Base-by-base conservation (phyloP, 106 monocot species). In the Apostasia shenzhenica region DNA sequence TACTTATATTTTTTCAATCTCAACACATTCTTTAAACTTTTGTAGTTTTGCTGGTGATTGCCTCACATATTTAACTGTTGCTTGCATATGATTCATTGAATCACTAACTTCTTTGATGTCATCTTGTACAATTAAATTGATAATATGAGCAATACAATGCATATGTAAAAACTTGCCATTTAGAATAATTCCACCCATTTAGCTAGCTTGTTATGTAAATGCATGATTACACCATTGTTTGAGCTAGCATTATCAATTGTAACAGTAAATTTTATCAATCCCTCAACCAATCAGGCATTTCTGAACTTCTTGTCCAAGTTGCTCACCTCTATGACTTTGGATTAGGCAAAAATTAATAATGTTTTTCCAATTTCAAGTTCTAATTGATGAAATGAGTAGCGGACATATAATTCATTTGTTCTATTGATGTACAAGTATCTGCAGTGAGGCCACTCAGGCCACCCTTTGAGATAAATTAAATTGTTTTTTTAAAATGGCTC, bases 381-480 rank as follows among this genome's bases (percentile, higher is more conserved):
- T 40, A 41, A 60, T 76, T 59, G 4, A 76, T 49, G 14, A 41
- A 69, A 69, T 76, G 76, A 4, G 76, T 40, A 12, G 59, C 63
- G 2, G 62, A 48, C 61, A 77, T 63, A 54, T 77, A 70, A 52
- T 53, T 53, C 9, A 70, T 6, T 8, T 77, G 60, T 61, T 77
- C 0, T 0, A 42, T 44, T 41, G 64, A 65, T 44, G 64, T 65
- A 5, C 64, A 65, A 41, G 76, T 8, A 70, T 1, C n/a, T 60
- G 11, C 50, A 62, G 3, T 62, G 8, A 61, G 14, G 40, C 61
- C 14, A 26, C 26, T 26, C 26, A 38, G n/a, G 37, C 70, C 1
- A 77, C 38, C 37, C 53, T 55, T 39, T 77, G 41, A 39, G 50
- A 5, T 5, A 8, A 50, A 50, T 70, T 70, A 38, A 77, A 45